Base-by-base conservation (phyloP, 78 protist species). In the Mastigamoeba balamuthi region DNA sequence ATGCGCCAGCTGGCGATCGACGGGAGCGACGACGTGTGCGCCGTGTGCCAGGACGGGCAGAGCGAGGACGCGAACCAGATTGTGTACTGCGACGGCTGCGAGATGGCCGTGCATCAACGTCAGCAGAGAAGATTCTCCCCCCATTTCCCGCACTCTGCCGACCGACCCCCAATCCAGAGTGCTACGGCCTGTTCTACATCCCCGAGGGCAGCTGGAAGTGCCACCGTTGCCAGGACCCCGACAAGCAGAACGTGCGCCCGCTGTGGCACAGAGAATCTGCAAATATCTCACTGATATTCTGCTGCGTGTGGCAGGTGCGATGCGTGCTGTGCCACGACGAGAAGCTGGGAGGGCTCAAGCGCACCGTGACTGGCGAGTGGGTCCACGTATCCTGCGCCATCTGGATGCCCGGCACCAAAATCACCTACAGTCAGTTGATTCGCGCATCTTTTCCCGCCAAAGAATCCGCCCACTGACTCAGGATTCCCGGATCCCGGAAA, bases 161-260 rank as follows among this genome's bases (percentile, higher is more conserved):
- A 4, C 41, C 10, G 89, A n/a, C n/a, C n/a, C n/a, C n/a, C n/a
- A n/a, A n/a, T n/a, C n/a, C n/a, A n/a, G n/a, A 79, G 36, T 85
- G 89, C 28, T 85, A 85, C 73, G 85, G 89, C 36, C 80, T 85
- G 35, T 6, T 27, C n/a, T 40, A 75, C 29, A 85, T 85, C 23
- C 89, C 89, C 5, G 86, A 85, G 29, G 89, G 85, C 36, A 77
- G 75, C 38, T 85, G 89, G 89, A 76, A 76, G 35, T 85, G 89
- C 71, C 89, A 75, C 37, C 65, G 72, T 3, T 85, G 89, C 65
- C 83, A 85, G 58, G 75, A 84, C 25, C 9, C 25, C 10, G 73
- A 69, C 8, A 8, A 3, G 9, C 17, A 4, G 43, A 27, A 33
- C 38, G 73, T 69, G 73, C 9, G 41, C 25, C 41, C 17, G 43